A percentile compares a stretch with the other conserved stretches of the same genome.
phyloP scores from a whole-genome alignment of 345 rosid species.

The Bruguiera sexangula region DNA sequence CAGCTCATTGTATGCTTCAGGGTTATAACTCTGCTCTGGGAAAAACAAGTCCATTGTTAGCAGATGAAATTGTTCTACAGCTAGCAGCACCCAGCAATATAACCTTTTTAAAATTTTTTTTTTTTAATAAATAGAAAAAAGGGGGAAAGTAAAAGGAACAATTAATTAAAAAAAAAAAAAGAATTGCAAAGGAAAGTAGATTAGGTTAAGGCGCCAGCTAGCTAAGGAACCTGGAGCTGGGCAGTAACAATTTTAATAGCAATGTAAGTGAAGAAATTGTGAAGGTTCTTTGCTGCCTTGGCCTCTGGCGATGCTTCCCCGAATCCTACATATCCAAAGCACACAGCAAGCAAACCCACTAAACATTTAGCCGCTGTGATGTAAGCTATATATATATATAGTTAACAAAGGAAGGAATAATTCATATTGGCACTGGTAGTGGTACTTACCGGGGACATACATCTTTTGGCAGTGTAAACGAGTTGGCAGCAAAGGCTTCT shows the following conservation, averaged over 20 bases:
- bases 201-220: too few relatives aligned
- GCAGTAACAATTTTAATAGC: constrained; percentile 75
- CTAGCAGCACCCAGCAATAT: too few relatives aligned
- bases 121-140: too few relatives aligned
- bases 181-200: neutral
- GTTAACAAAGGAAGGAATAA: neutral
- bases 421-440: neutral
- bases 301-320: constrained; percentile 93
- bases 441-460: constrained; percentile 58
- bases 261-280: constrained; percentile 66
- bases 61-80: constrained; percentile 5
- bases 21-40: constrained; percentile 67
- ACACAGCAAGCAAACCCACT: neutral
- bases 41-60: constrained; percentile 1
- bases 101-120: too few relatives aligned
- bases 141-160: too few relatives aligned
- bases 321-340: constrained; percentile 40
- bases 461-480: constrained; percentile 50
- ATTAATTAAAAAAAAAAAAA: neutral
- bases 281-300: constrained; percentile 68
- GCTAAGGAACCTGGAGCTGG: constrained; percentile 64
- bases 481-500: neutral
- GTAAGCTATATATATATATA: neutral
- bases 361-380: neutral
- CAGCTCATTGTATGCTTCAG: constrained; percentile 68